Evolutionary conservation across 176 grass and related monocot species (phyloP).

Genomic region (Ensete ventricosum): DNA sequence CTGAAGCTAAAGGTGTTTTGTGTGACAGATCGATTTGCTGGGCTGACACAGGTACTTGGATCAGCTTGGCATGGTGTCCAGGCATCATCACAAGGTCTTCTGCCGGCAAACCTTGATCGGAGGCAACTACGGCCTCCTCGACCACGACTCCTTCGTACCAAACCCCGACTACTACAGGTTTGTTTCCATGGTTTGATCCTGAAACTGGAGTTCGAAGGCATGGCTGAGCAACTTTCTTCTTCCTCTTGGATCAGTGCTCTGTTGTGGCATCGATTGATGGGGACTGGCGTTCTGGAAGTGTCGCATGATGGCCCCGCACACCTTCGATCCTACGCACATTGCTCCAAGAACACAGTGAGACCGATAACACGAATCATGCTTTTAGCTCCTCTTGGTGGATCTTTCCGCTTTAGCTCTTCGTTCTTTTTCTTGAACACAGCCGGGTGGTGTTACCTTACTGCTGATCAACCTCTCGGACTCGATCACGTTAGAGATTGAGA

Average conservation of each 20-base stretch:
- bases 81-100: slow-evolving; percentile 40
- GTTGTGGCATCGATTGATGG: slow-evolving; percentile 50
- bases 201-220: not conserved
- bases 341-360: slow-evolving; percentile 39
- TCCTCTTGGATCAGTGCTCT: slow-evolving; percentile 27
- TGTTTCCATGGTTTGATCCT: not conserved
- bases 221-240: slow-evolving; percentile 1
- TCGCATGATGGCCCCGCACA: slow-evolving; percentile 15
- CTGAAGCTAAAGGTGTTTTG: not conserved
- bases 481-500: slow-evolving; percentile 24
- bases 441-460: slow-evolving; percentile 32
- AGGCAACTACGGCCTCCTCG: slow-evolving; percentile 56
- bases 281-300: slow-evolving; percentile 29
- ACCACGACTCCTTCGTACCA: slow-evolving; percentile 42
- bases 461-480: slow-evolving; percentile 56
- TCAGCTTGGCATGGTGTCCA: slow-evolving; percentile 50
- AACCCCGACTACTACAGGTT: slow-evolving; percentile 57
- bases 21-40: not conserved
- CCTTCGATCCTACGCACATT: slow-evolving; percentile 53
- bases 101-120: slow-evolving; percentile 53
- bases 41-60: slow-evolving; percentile 39
- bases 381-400: not conserved
- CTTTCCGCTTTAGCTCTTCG: not conserved
- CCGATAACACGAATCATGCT: not conserved
- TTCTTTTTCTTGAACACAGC: slow-evolving; percentile 5